Evolutionary conservation across 148 eudicot genomes (phyloP).

Genomic region (Mesembryanthemum crystallinum): DNA sequence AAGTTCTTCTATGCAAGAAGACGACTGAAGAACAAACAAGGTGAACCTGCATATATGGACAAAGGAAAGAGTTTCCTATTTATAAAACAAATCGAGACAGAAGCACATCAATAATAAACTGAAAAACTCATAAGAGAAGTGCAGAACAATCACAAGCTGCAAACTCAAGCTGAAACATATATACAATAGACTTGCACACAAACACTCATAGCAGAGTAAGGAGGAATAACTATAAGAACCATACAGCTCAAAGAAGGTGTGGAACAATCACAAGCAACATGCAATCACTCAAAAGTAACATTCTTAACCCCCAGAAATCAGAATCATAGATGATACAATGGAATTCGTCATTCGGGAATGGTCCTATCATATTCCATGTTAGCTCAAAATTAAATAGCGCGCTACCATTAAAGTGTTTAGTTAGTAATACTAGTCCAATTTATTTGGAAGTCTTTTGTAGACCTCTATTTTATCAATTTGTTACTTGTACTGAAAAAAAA

Average conservation of each 20-base stretch:
- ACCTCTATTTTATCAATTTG: too few species aligned
- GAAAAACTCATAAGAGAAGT: not conserved
- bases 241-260: not conserved
- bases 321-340: not conserved
- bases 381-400: too few species aligned
- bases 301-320: too few species aligned
- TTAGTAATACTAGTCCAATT: too few species aligned
- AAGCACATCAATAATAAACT: not conserved
- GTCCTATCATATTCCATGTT: too few species aligned
- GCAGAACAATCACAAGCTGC: not conserved
- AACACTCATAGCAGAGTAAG: not conserved
- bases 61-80: not conserved
- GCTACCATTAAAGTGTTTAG: too few species aligned
- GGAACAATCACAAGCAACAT: not conserved
- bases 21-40: not conserved
- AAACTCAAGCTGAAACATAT: not conserved
- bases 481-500: too few species aligned
- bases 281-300: not conserved
- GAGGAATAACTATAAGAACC: not conserved
- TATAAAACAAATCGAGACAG: not conserved
- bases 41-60: slow-evolving; percentile 12
- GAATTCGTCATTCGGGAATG: too few species aligned
- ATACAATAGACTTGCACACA: not conserved
- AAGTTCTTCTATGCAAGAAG: not conserved
- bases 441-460: too few species aligned